Conservation (phyloP, 1,284 basidiomycete species). For the Uromyces viciae-fabae region DNA sequence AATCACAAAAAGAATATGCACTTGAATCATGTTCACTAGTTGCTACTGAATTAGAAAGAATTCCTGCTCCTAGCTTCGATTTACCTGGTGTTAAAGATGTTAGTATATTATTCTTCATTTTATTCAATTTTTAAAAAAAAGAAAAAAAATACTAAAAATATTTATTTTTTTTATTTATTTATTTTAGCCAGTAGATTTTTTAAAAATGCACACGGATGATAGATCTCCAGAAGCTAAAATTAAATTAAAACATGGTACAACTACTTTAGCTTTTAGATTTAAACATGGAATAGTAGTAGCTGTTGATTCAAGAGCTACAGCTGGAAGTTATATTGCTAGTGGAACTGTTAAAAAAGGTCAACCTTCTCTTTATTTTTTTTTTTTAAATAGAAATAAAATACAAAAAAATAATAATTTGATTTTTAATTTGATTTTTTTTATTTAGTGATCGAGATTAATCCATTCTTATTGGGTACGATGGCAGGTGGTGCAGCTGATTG, state of each 20-base stretch:
- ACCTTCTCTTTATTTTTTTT: not conserved
- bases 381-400: not conserved
- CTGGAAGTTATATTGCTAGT: constrained; percentile 89
- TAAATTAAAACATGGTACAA: constrained; percentile 98
- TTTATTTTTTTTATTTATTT: not conserved
- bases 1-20: constrained; percentile 16
- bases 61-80: constrained; percentile 29
- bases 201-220: constrained; percentile 86
- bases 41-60: not conserved
- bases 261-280: constrained; percentile 95
- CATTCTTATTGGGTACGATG: constrained; percentile 97
- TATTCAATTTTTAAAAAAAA: not conserved
- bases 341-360: constrained; percentile 49
- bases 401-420: not conserved
- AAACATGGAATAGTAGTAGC: constrained; percentile 95
- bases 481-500: constrained; percentile 95
- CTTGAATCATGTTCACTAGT: not conserved
- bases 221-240: constrained; percentile 66
- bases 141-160: not conserved
- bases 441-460: constrained; percentile 95
- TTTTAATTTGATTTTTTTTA: constrained; percentile 49
- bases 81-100: constrained; percentile 43
- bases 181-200: constrained; percentile 77
- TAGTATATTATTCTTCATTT: not conserved
- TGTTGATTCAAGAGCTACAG: constrained; percentile 94